A percentile compares a stretch with the other conserved stretches of the same genome.
These are phyloP conservation scores for Cryptosporidium meleagridis DNA, from an alignment of 169 alveolate species.

Conservation along the genomic window DNA sequence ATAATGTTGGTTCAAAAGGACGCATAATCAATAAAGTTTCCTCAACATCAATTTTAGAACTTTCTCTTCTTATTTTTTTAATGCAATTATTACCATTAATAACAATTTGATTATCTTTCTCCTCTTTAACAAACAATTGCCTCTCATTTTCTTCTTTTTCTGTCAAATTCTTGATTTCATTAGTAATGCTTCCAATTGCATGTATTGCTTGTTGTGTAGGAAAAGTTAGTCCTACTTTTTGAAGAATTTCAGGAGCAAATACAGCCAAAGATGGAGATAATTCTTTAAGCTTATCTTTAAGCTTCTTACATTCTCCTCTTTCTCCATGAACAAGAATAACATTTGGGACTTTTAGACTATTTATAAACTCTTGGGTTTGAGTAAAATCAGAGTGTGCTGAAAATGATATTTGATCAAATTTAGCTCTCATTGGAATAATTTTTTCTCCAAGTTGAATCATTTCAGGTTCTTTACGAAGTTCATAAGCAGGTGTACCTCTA, in stretches of 20 bases:
- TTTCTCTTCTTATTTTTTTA: neutral
- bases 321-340: conserved; percentile 97
- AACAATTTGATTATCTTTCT: neutral
- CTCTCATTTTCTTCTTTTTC: neutral
- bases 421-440: conserved; percentile 79
- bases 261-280: conserved; percentile 80
- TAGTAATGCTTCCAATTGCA: conserved; percentile 48
- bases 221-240: conserved; percentile 75
- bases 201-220: conserved; percentile 53
- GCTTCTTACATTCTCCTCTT: conserved; percentile 88
- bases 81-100: neutral
- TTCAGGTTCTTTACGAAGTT: conserved; percentile 92
- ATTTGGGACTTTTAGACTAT: conserved; percentile 91
- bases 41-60: conserved; percentile 8
- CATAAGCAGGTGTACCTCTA: conserved; percentile 97
- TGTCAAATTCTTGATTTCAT: conserved; percentile 11
- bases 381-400: conserved; percentile 96
- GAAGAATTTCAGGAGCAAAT: conserved; percentile 83
- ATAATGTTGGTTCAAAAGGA: conserved; percentile 47
- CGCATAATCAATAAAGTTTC: conserved; percentile 53
- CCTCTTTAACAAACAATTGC: neutral
- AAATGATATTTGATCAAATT: conserved; percentile 92
- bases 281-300: conserved; percentile 83
- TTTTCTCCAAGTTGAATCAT: conserved; percentile 86
- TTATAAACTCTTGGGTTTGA: conserved; percentile 93